Evolutionary conservation across 2,329 filamentous ascomycete species (phyloP), one percentile per base, ranked within the genome.

Genomic region (Verticillium klebahnii): DNA sequence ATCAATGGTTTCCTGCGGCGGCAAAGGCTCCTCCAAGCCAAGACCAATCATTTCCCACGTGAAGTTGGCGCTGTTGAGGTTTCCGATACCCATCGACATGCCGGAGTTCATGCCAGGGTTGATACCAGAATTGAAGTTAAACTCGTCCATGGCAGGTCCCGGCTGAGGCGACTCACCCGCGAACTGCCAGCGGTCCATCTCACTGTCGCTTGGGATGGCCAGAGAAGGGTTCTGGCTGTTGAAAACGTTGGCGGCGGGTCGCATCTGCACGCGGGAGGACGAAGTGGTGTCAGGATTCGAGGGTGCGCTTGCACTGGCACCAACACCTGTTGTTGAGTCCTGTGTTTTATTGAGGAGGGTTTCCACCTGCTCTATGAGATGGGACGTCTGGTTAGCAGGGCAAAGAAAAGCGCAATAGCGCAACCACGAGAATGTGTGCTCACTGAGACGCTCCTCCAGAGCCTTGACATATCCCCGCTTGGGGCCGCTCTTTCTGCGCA

Each of bases 401-500:
- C 39, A 55, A 19, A 40, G 31, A 11, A 52, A 57, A n/a, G 57
- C 31, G 60, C 60, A 52, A 54, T 25, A n/a, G n/a, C 19, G 3
- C n/a, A n/a, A 4, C 45, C 8, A n/a, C 45, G 45, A 50, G 19
- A 23, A 23, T 23, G 23, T 60, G 12, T 39, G 64, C 90, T 79
- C 82, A 96, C 93, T 93, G 71, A 99, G 78, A 74, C 95, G 86
- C 73, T 96, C 93, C 76, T 98, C 95, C 68, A 98, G 78, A 63
- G 93, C 89, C 80, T 97, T 97, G 64, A 97, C 93, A 73, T 97
- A 97, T 69, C 93, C 93, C 72, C 93, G 85, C 80, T 97, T 97
- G 2, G 93, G 93, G 2, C 93, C 93, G 74, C 93, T 96, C 85
- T 97, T 97, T 78, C 92, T 91, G 73, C 93, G 86, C 69, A 94